Percentiles rank a stretch among this genome's conserved stretches.
Conservation (phyloP, 129 eudicot species). For the Logfia minima region DNA sequence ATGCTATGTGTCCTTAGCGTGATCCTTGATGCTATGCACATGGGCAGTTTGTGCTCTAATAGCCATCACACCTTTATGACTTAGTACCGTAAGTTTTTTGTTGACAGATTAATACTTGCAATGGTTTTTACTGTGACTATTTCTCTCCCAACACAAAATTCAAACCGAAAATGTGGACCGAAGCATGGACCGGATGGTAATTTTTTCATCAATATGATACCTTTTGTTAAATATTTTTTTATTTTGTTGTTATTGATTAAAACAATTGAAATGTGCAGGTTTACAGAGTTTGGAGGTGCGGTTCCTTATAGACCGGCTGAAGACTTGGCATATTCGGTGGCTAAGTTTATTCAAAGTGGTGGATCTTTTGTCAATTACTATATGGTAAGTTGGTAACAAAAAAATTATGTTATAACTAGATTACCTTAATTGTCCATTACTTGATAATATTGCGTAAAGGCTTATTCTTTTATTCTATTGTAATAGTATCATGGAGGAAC, state of each 20-base stretch:
- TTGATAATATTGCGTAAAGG: background rate
- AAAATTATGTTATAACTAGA: conserved; percentile 6
- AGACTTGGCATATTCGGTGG: conserved; percentile 92
- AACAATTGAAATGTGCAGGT: conserved; percentile 45
- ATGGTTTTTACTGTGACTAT: conserved; percentile 96
- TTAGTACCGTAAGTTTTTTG: conserved; percentile 1
- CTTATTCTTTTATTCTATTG: conserved; percentile 15
- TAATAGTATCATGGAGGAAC: conserved; percentile 97
- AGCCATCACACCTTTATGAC: background rate
- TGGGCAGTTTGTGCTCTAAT: background rate
- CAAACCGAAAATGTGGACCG: conserved; percentile 99
- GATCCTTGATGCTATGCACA: conserved; percentile 26
- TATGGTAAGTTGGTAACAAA: conserved; percentile 53
- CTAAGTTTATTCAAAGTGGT: conserved; percentile 85
- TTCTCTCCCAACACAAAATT: conserved; percentile 91
- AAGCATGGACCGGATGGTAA: conserved; percentile 99
- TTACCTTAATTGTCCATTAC: background rate
- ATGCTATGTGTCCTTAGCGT: conserved; percentile 17
- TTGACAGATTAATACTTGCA: conserved; percentile 88
- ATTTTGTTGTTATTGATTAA: background rate
- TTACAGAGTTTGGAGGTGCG: conserved; percentile 92
- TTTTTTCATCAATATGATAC: conserved; percentile 1
- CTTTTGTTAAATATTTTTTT: background rate
- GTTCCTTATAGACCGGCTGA: conserved; percentile 97
- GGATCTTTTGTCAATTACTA: conserved; percentile 92